A percentile compares a stretch with the other conserved stretches of the same genome.
Conservation (phyloP, 2,329 filamentous ascomycete species). For the Cladophialophora immunda region DNA sequence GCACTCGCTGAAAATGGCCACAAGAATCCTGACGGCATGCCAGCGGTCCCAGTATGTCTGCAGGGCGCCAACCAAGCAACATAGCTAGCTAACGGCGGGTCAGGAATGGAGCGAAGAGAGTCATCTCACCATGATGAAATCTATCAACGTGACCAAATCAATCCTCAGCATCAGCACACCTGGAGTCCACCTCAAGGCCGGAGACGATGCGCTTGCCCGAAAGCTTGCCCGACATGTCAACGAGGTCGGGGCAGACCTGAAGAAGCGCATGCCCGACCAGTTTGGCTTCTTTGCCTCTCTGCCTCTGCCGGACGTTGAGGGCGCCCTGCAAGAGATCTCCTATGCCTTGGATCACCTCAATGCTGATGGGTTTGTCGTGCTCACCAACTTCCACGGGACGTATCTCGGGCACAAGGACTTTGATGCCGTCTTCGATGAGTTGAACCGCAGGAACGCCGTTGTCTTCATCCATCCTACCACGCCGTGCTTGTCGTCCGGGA, state of each 20-base stretch:
- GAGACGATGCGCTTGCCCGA: constrained; percentile 48
- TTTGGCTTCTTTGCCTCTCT: constrained; percentile 65
- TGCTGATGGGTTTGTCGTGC: constrained; percentile 61
- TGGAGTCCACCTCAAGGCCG: constrained; percentile 57
- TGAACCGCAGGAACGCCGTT: constrained; percentile 57
- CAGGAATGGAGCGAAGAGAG: constrained; percentile 55
- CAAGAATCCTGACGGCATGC: constrained; percentile 40
- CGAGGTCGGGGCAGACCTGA: constrained; percentile 42
- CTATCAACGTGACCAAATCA: constrained; percentile 59
- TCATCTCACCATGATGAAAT: constrained; percentile 62
- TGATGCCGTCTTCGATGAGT: constrained; percentile 57
- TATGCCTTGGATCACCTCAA: constrained; percentile 49
- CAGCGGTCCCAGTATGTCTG: constrained; percentile 35
- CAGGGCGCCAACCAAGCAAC: not conserved
- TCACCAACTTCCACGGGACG: constrained; percentile 62
- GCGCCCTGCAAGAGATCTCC: constrained; percentile 59
- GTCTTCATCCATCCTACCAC: constrained; percentile 66
- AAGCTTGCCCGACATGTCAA: constrained; percentile 51
- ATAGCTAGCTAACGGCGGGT: constrained; percentile 24
- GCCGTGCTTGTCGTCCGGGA: constrained; percentile 35
- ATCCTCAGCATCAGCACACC: constrained; percentile 65
- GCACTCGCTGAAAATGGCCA: constrained; percentile 39
- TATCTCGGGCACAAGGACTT: constrained; percentile 61
- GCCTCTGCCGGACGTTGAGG: constrained; percentile 60
- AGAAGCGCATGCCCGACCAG: constrained; percentile 43